These are phyloP conservation scores for Avena sativa DNA, from an alignment of 176 grass and related monocot genomes.

Conservation along the genomic window DNA sequence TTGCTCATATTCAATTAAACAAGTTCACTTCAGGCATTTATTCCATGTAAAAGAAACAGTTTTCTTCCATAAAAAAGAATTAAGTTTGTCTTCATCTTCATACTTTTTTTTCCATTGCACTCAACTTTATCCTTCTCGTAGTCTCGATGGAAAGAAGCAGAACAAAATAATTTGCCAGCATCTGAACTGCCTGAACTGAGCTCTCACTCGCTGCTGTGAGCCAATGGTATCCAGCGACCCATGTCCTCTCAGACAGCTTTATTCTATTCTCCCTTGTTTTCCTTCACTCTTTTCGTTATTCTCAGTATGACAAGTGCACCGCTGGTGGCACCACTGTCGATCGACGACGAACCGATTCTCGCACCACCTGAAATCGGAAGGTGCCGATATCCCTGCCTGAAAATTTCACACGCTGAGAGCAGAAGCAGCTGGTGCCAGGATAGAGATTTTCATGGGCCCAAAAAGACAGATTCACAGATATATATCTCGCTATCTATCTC, in stretches of 20 bases:
- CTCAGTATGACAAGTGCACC: slow-evolving; percentile 19
- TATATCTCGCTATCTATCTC: slow-evolving; percentile 2
- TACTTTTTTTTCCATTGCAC: not conserved
- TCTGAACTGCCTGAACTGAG: slow-evolving; percentile 42
- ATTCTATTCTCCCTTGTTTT: slow-evolving; percentile 40
- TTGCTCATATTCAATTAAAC: not conserved
- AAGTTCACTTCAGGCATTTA: slow-evolving; percentile 21
- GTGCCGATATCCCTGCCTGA: not conserved
- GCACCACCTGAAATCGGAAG: slow-evolving; percentile 27
- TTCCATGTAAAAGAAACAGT: slow-evolving; percentile 10
- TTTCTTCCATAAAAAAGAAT: not conserved
- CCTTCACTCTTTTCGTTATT: slow-evolving; percentile 43
- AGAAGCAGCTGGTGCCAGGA: slow-evolving; percentile 25
- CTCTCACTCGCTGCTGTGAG: slow-evolving; percentile 11
- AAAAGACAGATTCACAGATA: slow-evolving; percentile 7
- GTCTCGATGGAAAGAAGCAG: not conserved
- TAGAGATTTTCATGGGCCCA: slow-evolving; percentile 12
- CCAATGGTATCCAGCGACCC: slow-evolving; percentile 37
- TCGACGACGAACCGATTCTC: not conserved
- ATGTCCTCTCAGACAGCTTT: slow-evolving; percentile 39
- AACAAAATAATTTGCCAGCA: slow-evolving; percentile 19
- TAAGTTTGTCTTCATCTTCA: not conserved
- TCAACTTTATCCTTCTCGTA: slow-evolving; percentile 12
- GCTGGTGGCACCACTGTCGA: slow-evolving; percentile 21
- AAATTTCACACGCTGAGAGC: slow-evolving; percentile 11